These are phyloP conservation scores for Debaryomyces maramus DNA, from an alignment of 805 yeast species.

Conservation along the genomic window DNA sequence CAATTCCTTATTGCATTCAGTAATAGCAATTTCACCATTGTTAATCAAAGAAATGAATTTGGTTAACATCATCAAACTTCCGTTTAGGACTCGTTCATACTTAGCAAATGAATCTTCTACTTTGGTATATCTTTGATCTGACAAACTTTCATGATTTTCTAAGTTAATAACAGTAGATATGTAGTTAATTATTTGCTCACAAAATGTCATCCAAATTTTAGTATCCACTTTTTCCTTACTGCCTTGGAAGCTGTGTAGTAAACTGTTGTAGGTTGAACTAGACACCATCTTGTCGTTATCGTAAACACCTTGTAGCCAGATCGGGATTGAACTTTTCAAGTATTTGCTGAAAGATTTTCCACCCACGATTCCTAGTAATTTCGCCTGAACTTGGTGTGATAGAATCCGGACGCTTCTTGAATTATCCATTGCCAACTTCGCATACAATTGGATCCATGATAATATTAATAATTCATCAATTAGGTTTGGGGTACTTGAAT, in stretches of 20 bases:
- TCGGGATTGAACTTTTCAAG: slow-evolving; percentile 68
- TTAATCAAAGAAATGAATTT: slow-evolving; percentile 25
- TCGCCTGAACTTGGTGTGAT: slow-evolving; percentile 66
- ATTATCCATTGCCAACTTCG: slow-evolving; percentile 73
- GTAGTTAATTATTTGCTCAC: slow-evolving; percentile 54
- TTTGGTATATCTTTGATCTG: slow-evolving; percentile 71
- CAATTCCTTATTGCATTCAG: slow-evolving; percentile 7
- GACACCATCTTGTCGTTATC: slow-evolving; percentile 70
- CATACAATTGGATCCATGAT: slow-evolving; percentile 79
- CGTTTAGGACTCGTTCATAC: slow-evolving; percentile 55
- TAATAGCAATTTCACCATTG: slow-evolving; percentile 11
- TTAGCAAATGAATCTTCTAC: slow-evolving; percentile 66
- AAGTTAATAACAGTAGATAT: slow-evolving; percentile 50
- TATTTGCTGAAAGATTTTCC: slow-evolving; percentile 61
- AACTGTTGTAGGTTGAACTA: slow-evolving; percentile 44
- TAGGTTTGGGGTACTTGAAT: slow-evolving; percentile 15
- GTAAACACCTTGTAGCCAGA: slow-evolving; percentile 68
- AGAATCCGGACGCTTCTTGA: slow-evolving; percentile 61
- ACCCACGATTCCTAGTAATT: slow-evolving; percentile 45
- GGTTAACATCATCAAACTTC: slow-evolving; percentile 50
- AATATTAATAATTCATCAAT: slow-evolving; percentile 54
- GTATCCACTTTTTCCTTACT: slow-evolving; percentile 47
- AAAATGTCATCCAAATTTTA: slow-evolving; percentile 62
- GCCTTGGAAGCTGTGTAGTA: slow-evolving; percentile 57
- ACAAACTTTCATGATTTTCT: slow-evolving; percentile 63